A percentile compares a stretch with the other conserved stretches of the same genome.
phyloP scores from a whole-genome alignment of 805 yeast species.

The Candida arabinofermentans region DNA sequence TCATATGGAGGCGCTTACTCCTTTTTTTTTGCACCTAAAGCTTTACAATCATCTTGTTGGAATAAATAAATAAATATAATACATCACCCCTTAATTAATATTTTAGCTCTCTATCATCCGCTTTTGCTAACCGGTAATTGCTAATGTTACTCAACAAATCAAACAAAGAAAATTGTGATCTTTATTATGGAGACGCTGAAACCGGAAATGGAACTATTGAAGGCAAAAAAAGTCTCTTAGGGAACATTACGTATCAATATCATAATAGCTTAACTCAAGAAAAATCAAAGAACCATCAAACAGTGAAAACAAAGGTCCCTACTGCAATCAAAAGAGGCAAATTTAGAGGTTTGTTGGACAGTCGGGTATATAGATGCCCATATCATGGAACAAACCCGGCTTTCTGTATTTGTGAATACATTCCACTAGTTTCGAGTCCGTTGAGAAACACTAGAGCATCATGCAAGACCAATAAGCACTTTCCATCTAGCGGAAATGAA shows the following conservation, averaged over 20 bases:
- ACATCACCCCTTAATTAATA: no score
- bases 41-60: no score
- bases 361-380: slow-evolving; percentile 17
- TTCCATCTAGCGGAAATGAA: no score
- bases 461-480: no score
- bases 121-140: background rate
- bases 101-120: background rate
- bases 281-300: no score
- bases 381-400: slow-evolving; percentile 15
- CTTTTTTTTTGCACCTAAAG: no score
- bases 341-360: slow-evolving; percentile 18
- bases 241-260: no score
- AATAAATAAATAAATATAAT: no score
- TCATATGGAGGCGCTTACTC: background rate
- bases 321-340: slow-evolving; percentile 17
- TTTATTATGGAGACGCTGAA: background rate
- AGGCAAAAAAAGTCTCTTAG: no score
- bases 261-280: no score
- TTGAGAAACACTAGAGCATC: slow-evolving; percentile 11
- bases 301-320: background rate
- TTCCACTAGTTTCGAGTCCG: slow-evolving; percentile 20
- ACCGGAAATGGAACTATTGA: background rate
- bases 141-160: background rate
- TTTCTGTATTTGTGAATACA: slow-evolving; percentile 15
- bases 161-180: background rate